A percentile compares a stretch with the other conserved stretches of the same genome.
Conservation (phyloP, 441 rosid species). For the Croton laevigatus region DNA sequence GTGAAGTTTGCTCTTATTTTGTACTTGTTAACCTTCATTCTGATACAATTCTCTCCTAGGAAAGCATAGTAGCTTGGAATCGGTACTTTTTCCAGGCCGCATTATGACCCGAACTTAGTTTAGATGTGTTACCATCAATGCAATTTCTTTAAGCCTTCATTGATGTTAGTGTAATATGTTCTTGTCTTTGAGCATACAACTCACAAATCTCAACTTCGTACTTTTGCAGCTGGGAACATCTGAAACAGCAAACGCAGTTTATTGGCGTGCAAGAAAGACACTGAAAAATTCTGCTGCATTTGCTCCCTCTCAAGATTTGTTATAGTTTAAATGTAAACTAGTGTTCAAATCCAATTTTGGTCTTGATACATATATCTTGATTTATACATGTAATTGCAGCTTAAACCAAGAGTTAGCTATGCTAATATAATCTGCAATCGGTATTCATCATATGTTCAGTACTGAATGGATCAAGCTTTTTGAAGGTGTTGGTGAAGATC, state of each 20-base stretch:
- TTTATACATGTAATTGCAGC: conserved; percentile 1
- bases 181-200: not conserved
- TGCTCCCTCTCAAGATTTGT: conserved; percentile 22
- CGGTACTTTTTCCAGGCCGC: not conserved
- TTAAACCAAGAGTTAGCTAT: not conserved
- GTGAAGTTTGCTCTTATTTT: conserved; percentile 23
- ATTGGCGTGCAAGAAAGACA: conserved; percentile 78
- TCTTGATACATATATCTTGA: conserved; percentile 2
- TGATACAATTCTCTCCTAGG: not conserved
- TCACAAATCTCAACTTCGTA: conserved; percentile 1
- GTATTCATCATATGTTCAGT: too few species aligned
- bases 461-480: too few species aligned
- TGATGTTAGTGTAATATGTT: not conserved
- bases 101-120: not conserved
- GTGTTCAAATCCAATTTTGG: conserved; percentile 25
- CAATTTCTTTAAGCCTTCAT: not conserved
- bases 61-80: not conserved
- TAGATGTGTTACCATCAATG: not conserved
- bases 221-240: conserved; percentile 73
- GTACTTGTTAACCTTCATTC: not conserved
- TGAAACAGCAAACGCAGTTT: conserved; percentile 56
- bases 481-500: too few species aligned
- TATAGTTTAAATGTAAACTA: conserved; percentile 6
- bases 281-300: conserved; percentile 44
- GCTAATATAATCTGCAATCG: too few species aligned